Evolutionary conservation across 768 basidiomycete species (phyloP), one percentile per base, ranked within the genome.

Genomic region (Russula foetens): DNA sequence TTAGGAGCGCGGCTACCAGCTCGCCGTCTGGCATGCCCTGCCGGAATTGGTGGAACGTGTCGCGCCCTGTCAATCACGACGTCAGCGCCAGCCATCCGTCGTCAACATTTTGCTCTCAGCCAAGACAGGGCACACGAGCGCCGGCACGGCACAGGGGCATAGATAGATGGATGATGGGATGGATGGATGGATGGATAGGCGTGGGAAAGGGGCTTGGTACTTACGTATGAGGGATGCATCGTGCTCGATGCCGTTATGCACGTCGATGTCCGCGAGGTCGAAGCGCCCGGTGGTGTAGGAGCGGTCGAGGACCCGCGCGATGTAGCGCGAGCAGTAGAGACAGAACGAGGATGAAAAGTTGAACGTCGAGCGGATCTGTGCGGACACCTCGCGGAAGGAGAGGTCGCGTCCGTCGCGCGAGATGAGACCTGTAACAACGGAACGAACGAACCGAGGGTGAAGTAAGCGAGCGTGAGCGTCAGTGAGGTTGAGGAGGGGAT

Each of bases 221-320:
- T 48, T 69, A 85, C 85, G 77, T 17, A 77, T 75, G 23, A 88
- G 73, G 0, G 84, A 85, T 0, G 74, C 84, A 66, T 88, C 85
- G 65, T 88, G 85, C 63, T 88, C 86, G 56, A 88, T 88, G 7
- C 84, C 83, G 61, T 89, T 90, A 70, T 91, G 90, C 14, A 86
- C 68, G 67, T 81, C 81, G 44, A 92, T 75, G 35, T 91, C 88
- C 9, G 74, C 72, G 14, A 92, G 73, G 67, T 90, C 81, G 63
- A 88, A 81, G 7, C 74, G 81, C 57, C 84, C 88, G 7, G 60
- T 77, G 56, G 66, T 63, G 64, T 88, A 90, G 23, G 72, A 75
- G 62, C 79, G 83, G 7, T 77, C 74, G 57, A 92, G 70, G 73
- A 84, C 74, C 7, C 74, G 68, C 3, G 90, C 86, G 0, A 80